phyloP scores from a whole-genome alignment of 345 rosid species.

The Firmiana major region DNA sequence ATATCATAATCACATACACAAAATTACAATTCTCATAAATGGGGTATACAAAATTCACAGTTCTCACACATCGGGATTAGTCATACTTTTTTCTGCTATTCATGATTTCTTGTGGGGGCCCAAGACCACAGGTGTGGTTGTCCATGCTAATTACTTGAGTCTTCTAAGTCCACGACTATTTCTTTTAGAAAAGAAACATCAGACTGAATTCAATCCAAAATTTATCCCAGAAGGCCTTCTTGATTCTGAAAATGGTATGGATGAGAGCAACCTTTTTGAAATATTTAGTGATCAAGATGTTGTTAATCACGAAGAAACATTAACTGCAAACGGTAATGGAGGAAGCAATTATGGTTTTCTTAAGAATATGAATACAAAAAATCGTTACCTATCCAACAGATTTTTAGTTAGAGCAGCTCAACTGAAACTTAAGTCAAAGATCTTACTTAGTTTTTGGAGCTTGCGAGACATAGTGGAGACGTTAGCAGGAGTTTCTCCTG shows the following conservation, averaged over 20 bases:
- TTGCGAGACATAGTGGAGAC: constrained; percentile 51
- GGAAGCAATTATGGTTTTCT: constrained; percentile 22
- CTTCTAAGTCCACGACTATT: constrained; percentile 55
- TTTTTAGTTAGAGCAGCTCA: constrained; percentile 28
- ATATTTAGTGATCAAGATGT: constrained; percentile 33
- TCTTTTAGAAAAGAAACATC: constrained; percentile 32
- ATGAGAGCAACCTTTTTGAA: constrained; percentile 22
- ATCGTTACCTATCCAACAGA: constrained; percentile 25
- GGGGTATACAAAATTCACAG: too few relatives aligned
- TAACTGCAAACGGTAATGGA: constrained; percentile 21
- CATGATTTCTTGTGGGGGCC: constrained; percentile 66
- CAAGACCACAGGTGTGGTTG: constrained; percentile 44
- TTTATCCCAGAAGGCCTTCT: constrained; percentile 21
- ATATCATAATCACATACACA: too few relatives aligned
- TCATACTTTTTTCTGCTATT: constrained; percentile 41
- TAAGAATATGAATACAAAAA: constrained; percentile 20
- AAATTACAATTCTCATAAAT: too few relatives aligned
- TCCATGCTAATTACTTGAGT: constrained; percentile 60
- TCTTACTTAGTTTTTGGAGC: constrained; percentile 38
- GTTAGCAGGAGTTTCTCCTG: constrained; percentile 55
- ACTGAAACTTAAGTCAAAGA: constrained; percentile 29
- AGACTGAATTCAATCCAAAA: constrained; percentile 20
- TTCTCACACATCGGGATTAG: constrained; percentile 69
- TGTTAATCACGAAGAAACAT: constrained; percentile 22
- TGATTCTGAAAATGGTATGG: constrained; percentile 23